Evolutionary conservation across 495 filamentous ascomycete genomes (phyloP).

Genomic region (Bacidia gigantensis): DNA sequence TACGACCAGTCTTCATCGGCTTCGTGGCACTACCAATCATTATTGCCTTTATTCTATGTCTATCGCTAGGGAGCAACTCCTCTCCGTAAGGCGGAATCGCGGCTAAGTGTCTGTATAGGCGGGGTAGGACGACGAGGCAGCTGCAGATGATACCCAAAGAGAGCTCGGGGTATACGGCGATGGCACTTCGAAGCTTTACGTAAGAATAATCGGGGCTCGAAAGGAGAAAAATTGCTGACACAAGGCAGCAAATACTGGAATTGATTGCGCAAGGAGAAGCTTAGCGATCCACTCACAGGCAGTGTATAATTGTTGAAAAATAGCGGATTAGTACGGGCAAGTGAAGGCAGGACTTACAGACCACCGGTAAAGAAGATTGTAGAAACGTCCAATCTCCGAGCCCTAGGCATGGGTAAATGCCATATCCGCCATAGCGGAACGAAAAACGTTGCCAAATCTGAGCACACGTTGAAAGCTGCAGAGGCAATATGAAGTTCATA

Average conservation of each 20-base stretch:
- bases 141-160: slow-evolving; percentile 2
- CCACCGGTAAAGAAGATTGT: slow-evolving; percentile 5
- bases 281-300: not conserved
- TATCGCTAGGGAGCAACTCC: not conserved
- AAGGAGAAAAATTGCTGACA: not conserved
- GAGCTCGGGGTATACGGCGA: not conserved
- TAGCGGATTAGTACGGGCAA: not conserved
- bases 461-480: slow-evolving; percentile 9
- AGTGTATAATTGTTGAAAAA: not conserved
- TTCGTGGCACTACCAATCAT: no score
- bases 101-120: not conserved
- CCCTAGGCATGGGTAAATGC: slow-evolving; percentile 11
- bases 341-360: slow-evolving; percentile 1
- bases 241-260: slow-evolving; percentile 10
- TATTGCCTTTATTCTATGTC: no score
- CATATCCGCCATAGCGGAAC: slow-evolving; percentile 12
- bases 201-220: slow-evolving; percentile 1
- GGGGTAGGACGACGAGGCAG: slow-evolving; percentile 2
- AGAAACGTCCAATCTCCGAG: slow-evolving; percentile 1
- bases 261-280: slow-evolving; percentile 11
- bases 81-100: not conserved
- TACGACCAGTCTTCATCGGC: not conserved
- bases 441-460: slow-evolving; percentile 10
- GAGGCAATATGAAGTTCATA: not conserved
- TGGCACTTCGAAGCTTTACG: not conserved